Conservation (phyloP, 2,329 filamentous ascomycete species). For the Fusarium lateritium region DNA sequence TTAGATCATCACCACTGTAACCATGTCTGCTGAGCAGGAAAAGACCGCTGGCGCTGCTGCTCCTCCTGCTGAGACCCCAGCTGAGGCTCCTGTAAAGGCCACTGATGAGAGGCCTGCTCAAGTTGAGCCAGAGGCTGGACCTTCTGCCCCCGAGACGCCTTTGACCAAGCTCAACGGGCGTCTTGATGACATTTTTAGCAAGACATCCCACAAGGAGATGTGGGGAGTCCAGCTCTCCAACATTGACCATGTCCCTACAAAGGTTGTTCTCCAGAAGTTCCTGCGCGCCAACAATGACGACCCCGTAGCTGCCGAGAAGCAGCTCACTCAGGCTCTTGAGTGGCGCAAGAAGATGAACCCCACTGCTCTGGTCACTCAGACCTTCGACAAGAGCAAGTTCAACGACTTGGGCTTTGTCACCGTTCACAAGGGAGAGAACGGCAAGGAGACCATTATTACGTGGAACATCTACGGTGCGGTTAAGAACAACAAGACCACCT, state of each 20-base stretch:
- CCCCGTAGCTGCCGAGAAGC: slow-evolving; percentile 79
- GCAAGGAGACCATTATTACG: slow-evolving; percentile 77
- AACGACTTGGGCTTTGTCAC: slow-evolving; percentile 86
- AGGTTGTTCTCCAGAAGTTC: slow-evolving; percentile 92
- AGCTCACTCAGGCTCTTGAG: slow-evolving; percentile 83
- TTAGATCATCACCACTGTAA: slow-evolving; percentile 7
- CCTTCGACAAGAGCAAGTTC: slow-evolving; percentile 80
- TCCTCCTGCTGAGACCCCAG: slow-evolving; percentile 4
- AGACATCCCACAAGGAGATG: slow-evolving; percentile 80
- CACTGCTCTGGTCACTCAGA: slow-evolving; percentile 72
- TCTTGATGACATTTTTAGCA: slow-evolving; percentile 70
- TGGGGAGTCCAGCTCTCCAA: slow-evolving; percentile 82
- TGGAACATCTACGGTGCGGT: slow-evolving; percentile 96
- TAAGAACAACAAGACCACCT: slow-evolving; percentile 86
- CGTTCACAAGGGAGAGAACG: slow-evolving; percentile 71
- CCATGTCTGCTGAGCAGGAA: slow-evolving; percentile 53
- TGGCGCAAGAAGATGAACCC: slow-evolving; percentile 88
- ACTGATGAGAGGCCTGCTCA: slow-evolving; percentile 30
- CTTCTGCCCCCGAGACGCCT: slow-evolving; percentile 50
- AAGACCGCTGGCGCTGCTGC: slow-evolving; percentile 38
- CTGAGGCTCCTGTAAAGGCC: slow-evolving; percentile 13
- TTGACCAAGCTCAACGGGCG: slow-evolving; percentile 71
- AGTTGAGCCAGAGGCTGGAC: slow-evolving; percentile 1
- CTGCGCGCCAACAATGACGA: slow-evolving; percentile 90
- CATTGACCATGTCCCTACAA: slow-evolving; percentile 77